Percentiles rank a stretch among this genome's conserved stretches.
Conservation (phyloP, 768 basidiomycete genomes). For the Mycena polygramma region DNA sequence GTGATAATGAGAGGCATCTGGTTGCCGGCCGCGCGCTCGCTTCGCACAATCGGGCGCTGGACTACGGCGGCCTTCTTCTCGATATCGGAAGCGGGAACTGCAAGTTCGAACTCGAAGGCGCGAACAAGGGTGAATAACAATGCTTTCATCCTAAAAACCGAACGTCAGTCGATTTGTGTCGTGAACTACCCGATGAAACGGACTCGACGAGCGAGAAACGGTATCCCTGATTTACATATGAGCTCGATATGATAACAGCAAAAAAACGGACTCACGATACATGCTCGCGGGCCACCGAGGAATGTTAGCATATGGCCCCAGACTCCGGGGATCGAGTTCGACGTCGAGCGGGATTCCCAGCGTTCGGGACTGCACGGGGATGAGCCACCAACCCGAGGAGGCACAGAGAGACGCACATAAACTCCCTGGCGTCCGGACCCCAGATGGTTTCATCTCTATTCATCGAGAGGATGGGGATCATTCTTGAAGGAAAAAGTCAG, state of each 20-base stretch:
- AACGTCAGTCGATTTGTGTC: neutral
- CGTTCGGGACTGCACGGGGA: slow-evolving; percentile 61
- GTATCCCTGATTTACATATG: slow-evolving; percentile 44
- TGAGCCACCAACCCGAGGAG: too few species aligned
- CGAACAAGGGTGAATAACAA: slow-evolving; percentile 65
- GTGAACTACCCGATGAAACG: slow-evolving; percentile 37
- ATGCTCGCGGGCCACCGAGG: slow-evolving; percentile 63
- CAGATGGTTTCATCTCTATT: slow-evolving; percentile 56
- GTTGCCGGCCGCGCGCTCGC: slow-evolving; percentile 52
- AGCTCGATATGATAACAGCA: slow-evolving; percentile 19
- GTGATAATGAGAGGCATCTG: slow-evolving; percentile 61
- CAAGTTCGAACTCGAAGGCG: slow-evolving; percentile 67
- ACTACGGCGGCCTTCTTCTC: slow-evolving; percentile 54
- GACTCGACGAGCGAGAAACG: slow-evolving; percentile 65
- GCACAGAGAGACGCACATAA: slow-evolving; percentile 48
- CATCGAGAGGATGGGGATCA: slow-evolving; percentile 42
- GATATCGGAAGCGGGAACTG: slow-evolving; percentile 61
- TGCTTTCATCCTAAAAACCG: slow-evolving; percentile 50
- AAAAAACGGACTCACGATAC: slow-evolving; percentile 53
- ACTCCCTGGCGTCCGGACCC: slow-evolving; percentile 60
- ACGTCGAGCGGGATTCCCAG: slow-evolving; percentile 53
- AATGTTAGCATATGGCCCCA: slow-evolving; percentile 62
- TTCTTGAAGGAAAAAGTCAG: neutral
- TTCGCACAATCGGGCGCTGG: slow-evolving; percentile 57
- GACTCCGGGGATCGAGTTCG: slow-evolving; percentile 58